These are phyloP conservation scores for Austroboletus olivaceoglutinosus DNA, from an alignment of 1,284 basidiomycete species.

Conservation along the genomic window DNA sequence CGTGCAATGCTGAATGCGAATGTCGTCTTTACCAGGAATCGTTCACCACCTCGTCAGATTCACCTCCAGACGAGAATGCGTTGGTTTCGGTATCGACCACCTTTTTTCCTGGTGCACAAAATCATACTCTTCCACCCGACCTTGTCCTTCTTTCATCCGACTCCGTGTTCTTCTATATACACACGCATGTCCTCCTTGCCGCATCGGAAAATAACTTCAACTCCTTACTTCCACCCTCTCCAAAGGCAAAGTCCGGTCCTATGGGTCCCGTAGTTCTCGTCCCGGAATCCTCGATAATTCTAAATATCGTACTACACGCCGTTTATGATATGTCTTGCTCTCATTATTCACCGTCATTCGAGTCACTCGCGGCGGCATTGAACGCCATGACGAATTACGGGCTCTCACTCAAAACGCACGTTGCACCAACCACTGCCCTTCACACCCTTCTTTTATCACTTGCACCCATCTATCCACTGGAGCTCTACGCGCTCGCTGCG, in stretches of 20 bases:
- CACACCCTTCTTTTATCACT: conserved; percentile 49
- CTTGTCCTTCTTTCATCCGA: conserved; percentile 66
- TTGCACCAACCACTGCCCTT: conserved; percentile 42
- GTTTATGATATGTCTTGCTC: conserved; percentile 60
- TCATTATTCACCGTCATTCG: conserved; percentile 58
- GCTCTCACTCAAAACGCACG: conserved; percentile 40
- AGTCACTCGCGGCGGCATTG: conserved; percentile 48
- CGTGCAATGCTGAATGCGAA: conserved; percentile 5
- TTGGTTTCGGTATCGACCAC: conserved; percentile 77
- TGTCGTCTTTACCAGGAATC: conserved; percentile 40
- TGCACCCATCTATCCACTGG: conserved; percentile 54
- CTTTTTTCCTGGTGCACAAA: conserved; percentile 67
- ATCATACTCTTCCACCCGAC: conserved; percentile 54
- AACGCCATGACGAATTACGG: conserved; percentile 51
- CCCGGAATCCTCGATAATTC: conserved; percentile 47
- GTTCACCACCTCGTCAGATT: conserved; percentile 44
- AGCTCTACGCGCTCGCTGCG: conserved; percentile 59
- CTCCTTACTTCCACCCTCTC: conserved; percentile 40
- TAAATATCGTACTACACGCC: conserved; percentile 63
- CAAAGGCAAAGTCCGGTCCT: conserved; percentile 32
- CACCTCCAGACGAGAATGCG: conserved; percentile 38
- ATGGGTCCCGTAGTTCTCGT: conserved; percentile 47
- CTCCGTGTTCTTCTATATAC: conserved; percentile 72
- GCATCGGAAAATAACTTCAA: conserved; percentile 57
- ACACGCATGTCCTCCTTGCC: conserved; percentile 47